Percentiles rank a stretch among this genome's conserved stretches.
Evolutionary conservation across 2,329 filamentous ascomycete species (phyloP).

Genomic region (Ophiostoma ulmi): DNA sequence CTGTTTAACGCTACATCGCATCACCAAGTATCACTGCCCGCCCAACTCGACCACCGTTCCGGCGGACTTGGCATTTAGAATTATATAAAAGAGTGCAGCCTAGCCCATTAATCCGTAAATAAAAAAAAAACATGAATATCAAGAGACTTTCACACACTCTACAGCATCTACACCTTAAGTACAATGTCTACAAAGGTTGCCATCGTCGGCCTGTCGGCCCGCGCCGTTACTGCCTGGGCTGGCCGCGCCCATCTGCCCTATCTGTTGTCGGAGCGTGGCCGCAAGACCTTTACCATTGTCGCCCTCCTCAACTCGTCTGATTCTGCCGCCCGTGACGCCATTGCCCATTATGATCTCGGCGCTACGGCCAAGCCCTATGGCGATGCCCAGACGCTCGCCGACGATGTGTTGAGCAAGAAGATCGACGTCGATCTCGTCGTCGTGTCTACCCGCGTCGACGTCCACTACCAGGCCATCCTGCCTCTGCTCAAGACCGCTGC

Average conservation of each 20-base stretch:
- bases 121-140: no score
- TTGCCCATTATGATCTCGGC: constrained; percentile 38
- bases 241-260: constrained; percentile 53
- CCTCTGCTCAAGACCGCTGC: constrained; percentile 42
- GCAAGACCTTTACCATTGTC: constrained; percentile 44
- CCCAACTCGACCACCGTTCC: neutral
- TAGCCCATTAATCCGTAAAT: no score
- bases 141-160: no score
- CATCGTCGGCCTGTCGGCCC: constrained; percentile 16
- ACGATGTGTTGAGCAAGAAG: constrained; percentile 43
- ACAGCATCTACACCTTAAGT: no score
- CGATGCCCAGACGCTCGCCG: constrained; percentile 44
- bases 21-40: neutral
- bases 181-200: neutral
- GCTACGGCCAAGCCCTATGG: constrained; percentile 43
- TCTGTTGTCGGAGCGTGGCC: constrained; percentile 44
- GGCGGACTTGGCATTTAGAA: constrained; percentile 1
- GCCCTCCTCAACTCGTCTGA: constrained; percentile 49
- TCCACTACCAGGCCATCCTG: constrained; percentile 43
- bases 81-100: neutral
- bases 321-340: constrained; percentile 40
- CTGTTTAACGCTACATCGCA: neutral
- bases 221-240: constrained; percentile 23
- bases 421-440: constrained; percentile 51
- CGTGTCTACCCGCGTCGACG: constrained; percentile 49